Evolutionary conservation across 2,329 filamentous ascomycete species (phyloP).

Genomic region (Trichoderma sp.): DNA sequence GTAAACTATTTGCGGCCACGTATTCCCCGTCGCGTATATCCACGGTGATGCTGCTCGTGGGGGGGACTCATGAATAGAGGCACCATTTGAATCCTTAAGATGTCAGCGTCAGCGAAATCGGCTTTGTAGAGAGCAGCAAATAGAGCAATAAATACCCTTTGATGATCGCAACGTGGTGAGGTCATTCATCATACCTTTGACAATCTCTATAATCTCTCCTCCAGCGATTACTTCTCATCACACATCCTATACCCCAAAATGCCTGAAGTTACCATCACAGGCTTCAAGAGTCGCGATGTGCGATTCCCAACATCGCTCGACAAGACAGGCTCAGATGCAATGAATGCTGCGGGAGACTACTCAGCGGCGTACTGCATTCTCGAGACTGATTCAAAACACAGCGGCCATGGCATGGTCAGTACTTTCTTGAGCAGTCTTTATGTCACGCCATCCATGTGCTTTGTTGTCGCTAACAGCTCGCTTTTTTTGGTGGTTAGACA

Average conservation of each 20-base stretch:
- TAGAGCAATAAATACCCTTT: slow-evolving; percentile 23
- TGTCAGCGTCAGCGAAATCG: slow-evolving; percentile 1
- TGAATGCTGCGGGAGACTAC: slow-evolving; percentile 94
- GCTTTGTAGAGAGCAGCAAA: background rate
- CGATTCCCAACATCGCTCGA: slow-evolving; percentile 90
- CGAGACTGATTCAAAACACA: slow-evolving; percentile 72
- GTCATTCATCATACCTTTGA: background rate
- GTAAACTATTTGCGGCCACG: background rate
- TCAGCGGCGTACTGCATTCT: slow-evolving; percentile 94
- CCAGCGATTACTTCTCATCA: background rate
- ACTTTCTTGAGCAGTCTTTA: background rate
- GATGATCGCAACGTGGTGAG: background rate
- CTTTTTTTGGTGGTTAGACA: slow-evolving; percentile 49
- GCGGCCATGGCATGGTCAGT: slow-evolving; percentile 77
- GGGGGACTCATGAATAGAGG: background rate
- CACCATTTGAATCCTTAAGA: background rate
- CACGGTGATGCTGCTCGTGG: background rate
- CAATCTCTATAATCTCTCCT: background rate
- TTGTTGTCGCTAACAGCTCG: background rate
- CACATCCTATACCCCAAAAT: slow-evolving; percentile 29
- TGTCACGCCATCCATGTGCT: background rate
- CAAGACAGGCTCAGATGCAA: slow-evolving; percentile 95
- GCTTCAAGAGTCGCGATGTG: slow-evolving; percentile 73
- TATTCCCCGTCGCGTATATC: slow-evolving; percentile 24
- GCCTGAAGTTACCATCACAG: slow-evolving; percentile 69